phyloP scores from a whole-genome alignment of 2,329 filamentous ascomycete genomes.

The Leptographium procerum region DNA sequence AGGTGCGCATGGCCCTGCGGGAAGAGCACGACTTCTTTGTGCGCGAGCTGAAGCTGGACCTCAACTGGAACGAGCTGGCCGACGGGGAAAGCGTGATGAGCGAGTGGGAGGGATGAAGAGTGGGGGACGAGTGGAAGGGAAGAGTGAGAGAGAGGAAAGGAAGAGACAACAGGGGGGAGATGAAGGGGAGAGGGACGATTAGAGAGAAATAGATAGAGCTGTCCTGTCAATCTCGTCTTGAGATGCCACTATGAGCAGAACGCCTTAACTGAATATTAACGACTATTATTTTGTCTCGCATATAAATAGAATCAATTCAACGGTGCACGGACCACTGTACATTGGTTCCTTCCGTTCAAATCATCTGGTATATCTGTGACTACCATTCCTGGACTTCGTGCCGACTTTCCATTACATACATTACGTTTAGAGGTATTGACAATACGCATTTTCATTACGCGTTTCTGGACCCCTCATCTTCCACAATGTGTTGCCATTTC shows the following conservation, averaged over 20 bases:
- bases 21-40: slow-evolving; percentile 74
- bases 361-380: background rate
- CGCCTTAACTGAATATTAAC: too few relatives aligned
- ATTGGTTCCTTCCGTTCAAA: background rate
- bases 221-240: too few relatives aligned
- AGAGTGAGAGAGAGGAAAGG: background rate
- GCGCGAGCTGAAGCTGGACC: slow-evolving; percentile 59
- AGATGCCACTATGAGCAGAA: too few relatives aligned
- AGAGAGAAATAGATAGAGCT: too few relatives aligned
- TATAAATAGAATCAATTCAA: background rate
- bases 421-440: background rate
- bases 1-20: slow-evolving; percentile 45
- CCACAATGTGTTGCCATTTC: too few relatives aligned
- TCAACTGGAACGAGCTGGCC: slow-evolving; percentile 33
- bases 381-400: background rate
- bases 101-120: slow-evolving; percentile 11
- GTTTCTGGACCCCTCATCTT: too few relatives aligned
- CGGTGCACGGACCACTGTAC: background rate
- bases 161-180: background rate
- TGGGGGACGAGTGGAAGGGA: background rate
- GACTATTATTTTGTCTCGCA: too few relatives aligned
- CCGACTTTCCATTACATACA: background rate
- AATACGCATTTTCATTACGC: background rate
- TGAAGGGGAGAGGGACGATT: background rate
- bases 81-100: slow-evolving; percentile 17